Percentiles rank a stretch among this genome's conserved stretches.
These are phyloP conservation scores for Entomortierella parvispora DNA, from an alignment of 192 early-diverging fungal genomes.

Conservation along the genomic window DNA sequence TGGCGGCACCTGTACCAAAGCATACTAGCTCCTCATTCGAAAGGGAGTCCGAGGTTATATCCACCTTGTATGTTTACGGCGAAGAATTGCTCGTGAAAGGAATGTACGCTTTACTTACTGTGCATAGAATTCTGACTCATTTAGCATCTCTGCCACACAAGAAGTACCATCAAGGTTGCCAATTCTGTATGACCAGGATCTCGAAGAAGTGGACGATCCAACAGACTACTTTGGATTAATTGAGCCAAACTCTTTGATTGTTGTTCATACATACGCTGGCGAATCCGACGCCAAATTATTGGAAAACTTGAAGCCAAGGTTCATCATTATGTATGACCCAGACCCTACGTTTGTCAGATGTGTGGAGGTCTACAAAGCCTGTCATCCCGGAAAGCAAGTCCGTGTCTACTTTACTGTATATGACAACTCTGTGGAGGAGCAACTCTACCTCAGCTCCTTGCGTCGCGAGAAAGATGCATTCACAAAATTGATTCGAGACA, in stretches of 20 bases:
- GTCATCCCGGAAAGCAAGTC: constrained; percentile 60
- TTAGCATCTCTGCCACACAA: constrained; percentile 27
- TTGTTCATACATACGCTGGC: constrained; percentile 67
- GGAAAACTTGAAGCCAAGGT: constrained; percentile 74
- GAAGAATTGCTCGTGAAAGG: no score
- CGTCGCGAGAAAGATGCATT: constrained; percentile 94
- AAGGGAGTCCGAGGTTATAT: constrained; percentile 53
- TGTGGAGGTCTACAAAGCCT: constrained; percentile 76
- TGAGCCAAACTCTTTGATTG: constrained; percentile 55
- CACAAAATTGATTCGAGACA: constrained; percentile 90
- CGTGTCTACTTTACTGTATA: constrained; percentile 95
- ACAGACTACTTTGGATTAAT: constrained; percentile 62
- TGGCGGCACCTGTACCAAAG: constrained; percentile 21
- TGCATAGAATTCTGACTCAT: no score
- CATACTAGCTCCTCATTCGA: constrained; percentile 24
- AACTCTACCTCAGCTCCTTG: constrained; percentile 85
- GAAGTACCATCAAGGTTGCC: constrained; percentile 11
- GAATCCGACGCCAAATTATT: constrained; percentile 75
- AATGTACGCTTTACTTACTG: background rate
- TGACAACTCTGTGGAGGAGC: constrained; percentile 95
- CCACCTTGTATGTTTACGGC: constrained; percentile 55
- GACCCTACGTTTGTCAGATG: constrained; percentile 87
- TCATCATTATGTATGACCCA: constrained; percentile 93
- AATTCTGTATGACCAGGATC: constrained; percentile 49
- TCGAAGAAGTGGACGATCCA: constrained; percentile 55